These are phyloP conservation scores for Phytophthora brassicae DNA, from an alignment of 352 stramenopile genomes.

Conservation along the genomic window DNA sequence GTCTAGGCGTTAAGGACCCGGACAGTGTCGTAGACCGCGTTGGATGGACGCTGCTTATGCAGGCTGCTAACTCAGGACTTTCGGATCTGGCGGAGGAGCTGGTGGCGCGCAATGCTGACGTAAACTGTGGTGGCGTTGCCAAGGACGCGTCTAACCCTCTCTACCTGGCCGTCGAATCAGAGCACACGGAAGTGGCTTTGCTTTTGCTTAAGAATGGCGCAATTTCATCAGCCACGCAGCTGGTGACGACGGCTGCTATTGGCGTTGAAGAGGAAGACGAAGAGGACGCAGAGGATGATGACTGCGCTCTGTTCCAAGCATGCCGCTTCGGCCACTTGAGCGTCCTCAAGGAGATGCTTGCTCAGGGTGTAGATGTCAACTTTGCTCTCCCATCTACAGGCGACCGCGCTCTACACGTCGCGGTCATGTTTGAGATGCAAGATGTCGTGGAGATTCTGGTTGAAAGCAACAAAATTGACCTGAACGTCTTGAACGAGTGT, in stretches of 20 bases:
- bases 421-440: constrained; percentile 85
- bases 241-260: constrained; percentile 53
- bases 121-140: constrained; percentile 54
- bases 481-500: constrained; percentile 72
- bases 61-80: constrained; percentile 77
- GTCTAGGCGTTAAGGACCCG: constrained; percentile 35
- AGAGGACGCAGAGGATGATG: constrained; percentile 48
- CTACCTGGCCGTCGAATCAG: constrained; percentile 74
- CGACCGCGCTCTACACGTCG: constrained; percentile 76
- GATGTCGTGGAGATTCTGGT: constrained; percentile 76
- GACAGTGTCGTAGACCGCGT: constrained; percentile 68
- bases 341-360: constrained; percentile 80
- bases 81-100: constrained; percentile 57
- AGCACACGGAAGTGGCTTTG: constrained; percentile 72
- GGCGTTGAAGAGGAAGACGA: constrained; percentile 39
- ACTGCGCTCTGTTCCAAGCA: constrained; percentile 79
- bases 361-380: constrained; percentile 67
- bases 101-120: constrained; percentile 50
- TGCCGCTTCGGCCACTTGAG: constrained; percentile 67
- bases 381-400: constrained; percentile 61
- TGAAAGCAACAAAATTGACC: constrained; percentile 44
- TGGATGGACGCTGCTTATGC: constrained; percentile 87
- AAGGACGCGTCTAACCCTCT: constrained; percentile 61
- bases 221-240: constrained; percentile 59
- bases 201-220: constrained; percentile 72